phyloP scores from a whole-genome alignment of 345 rosid genomes.

The Garcia nutans region DNA sequence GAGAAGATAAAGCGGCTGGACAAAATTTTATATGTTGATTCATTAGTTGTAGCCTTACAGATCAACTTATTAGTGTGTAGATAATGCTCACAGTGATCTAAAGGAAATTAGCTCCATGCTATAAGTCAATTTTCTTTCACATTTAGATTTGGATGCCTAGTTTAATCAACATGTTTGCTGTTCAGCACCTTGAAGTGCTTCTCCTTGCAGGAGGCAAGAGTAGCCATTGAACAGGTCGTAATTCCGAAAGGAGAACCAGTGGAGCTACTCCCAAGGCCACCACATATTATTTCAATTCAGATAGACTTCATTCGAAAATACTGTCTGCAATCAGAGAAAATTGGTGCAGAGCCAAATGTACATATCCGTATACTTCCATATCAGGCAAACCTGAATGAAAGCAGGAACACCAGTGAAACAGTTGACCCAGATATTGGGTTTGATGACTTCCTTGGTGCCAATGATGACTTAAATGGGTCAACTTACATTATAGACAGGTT shows the following conservation, averaged over 20 bases:
- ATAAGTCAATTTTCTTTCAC: neutral
- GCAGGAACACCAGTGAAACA: constrained; percentile 22
- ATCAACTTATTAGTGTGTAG: neutral
- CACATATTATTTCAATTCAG: constrained; percentile 56
- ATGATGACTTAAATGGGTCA: constrained; percentile 40
- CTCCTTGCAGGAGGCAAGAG: constrained; percentile 65
- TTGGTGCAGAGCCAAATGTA: constrained; percentile 47
- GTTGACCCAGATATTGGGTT: constrained; percentile 19
- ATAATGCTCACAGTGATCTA: neutral
- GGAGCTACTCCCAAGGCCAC: constrained; percentile 69
- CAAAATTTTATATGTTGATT: neutral
- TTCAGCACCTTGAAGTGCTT: constrained; percentile 1
- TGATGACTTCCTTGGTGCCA: constrained; percentile 32
- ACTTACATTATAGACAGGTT: constrained; percentile 37
- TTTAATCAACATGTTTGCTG: neutral
- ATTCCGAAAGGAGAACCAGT: constrained; percentile 64
- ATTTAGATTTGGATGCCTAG: neutral
- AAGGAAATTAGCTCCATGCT: neutral
- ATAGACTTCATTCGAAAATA: constrained; percentile 58
- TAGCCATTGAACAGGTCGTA: constrained; percentile 74
- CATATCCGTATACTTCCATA: constrained; percentile 61
- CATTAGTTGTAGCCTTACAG: neutral
- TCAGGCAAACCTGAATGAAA: constrained; percentile 30
- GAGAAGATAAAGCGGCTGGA: neutral
- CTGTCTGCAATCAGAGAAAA: constrained; percentile 51